Evolutionary conservation across 1,139 yeast species (phyloP).

Genomic region (Cylindricascospora bacillispora): DNA sequence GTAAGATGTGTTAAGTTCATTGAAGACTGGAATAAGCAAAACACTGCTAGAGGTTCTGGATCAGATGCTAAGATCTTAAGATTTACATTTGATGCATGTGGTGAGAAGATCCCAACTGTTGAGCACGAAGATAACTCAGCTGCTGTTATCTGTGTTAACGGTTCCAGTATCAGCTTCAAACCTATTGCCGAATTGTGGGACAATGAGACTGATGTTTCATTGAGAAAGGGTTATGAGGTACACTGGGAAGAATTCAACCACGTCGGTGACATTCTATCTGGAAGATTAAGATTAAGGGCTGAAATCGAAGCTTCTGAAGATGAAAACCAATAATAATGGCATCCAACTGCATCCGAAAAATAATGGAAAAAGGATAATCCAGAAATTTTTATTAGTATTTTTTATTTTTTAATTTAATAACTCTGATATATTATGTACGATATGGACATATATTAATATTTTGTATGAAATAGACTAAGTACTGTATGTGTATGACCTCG

Average conservation of each 20-base stretch:
- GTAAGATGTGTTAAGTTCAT: slow-evolving; percentile 78
- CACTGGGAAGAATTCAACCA: slow-evolving; percentile 56
- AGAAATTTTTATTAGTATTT: no score
- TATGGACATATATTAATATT: no score
- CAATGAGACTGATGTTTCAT: slow-evolving; percentile 43
- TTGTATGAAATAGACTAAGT: no score
- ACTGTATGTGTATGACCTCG: no score
- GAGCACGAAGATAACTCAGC: slow-evolving; percentile 35
- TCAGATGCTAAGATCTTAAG: slow-evolving; percentile 27
- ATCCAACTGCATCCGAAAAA: no score
- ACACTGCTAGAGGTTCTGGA: slow-evolving; percentile 24
- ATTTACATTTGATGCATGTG: slow-evolving; percentile 29
- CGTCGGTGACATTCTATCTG: slow-evolving; percentile 58
- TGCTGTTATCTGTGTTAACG: slow-evolving; percentile 59
- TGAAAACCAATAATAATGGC: slow-evolving; percentile 3
- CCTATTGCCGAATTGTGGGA: slow-evolving; percentile 43
- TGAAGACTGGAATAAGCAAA: slow-evolving; percentile 38
- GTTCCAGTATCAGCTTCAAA: slow-evolving; percentile 46
- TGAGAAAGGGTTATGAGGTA: slow-evolving; percentile 53
- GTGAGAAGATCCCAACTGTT: slow-evolving; percentile 30
- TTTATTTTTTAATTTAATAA: no score
- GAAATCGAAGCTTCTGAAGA: slow-evolving; percentile 19
- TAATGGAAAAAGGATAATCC: no score
- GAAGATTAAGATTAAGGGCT: slow-evolving; percentile 41
- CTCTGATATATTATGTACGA: no score